phyloP scores from a whole-genome alignment of 306 rosid species.

The Cicer chorassanicum region DNA sequence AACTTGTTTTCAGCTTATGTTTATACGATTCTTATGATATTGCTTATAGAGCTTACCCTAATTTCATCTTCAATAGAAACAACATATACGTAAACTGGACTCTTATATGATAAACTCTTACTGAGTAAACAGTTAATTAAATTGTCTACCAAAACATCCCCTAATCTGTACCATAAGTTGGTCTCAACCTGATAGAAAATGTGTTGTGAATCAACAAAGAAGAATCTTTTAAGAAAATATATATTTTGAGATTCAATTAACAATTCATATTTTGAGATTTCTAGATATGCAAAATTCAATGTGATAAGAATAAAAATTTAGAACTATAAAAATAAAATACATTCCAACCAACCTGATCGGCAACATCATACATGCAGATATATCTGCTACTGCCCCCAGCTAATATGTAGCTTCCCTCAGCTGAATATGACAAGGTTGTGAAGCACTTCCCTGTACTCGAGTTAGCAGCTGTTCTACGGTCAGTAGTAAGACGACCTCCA shows the following conservation, averaged over 20 bases:
- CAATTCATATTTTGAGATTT: conserved; percentile 16
- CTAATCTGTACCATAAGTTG: conserved; percentile 6
- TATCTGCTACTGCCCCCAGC: conserved; percentile 92
- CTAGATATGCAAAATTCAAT: conserved; percentile 32
- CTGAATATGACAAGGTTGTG: conserved; percentile 87
- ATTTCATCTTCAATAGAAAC: conserved; percentile 6
- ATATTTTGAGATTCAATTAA: conserved; percentile 21
- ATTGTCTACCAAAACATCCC: conserved; percentile 10
- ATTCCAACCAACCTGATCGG: conserved; percentile 78
- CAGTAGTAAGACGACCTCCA: conserved; percentile 93
- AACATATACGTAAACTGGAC: not conserved
- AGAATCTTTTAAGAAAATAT: conserved; percentile 13
- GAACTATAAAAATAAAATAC: not conserved
- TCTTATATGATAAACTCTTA: conserved; percentile 11
- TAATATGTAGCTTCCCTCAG: conserved; percentile 92
- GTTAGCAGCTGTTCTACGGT: conserved; percentile 87
- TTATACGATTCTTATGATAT: not conserved
- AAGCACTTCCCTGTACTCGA: conserved; percentile 85
- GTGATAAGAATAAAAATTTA: conserved; percentile 15
- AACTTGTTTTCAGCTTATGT: not conserved
- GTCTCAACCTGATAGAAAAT: conserved; percentile 3
- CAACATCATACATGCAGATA: conserved; percentile 94
- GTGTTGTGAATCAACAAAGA: conserved; percentile 21
- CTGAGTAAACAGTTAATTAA: not conserved
- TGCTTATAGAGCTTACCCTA: not conserved